Evolutionary conservation across 345 rosid species (phyloP).

Genomic region (Physaria fendleri): DNA sequence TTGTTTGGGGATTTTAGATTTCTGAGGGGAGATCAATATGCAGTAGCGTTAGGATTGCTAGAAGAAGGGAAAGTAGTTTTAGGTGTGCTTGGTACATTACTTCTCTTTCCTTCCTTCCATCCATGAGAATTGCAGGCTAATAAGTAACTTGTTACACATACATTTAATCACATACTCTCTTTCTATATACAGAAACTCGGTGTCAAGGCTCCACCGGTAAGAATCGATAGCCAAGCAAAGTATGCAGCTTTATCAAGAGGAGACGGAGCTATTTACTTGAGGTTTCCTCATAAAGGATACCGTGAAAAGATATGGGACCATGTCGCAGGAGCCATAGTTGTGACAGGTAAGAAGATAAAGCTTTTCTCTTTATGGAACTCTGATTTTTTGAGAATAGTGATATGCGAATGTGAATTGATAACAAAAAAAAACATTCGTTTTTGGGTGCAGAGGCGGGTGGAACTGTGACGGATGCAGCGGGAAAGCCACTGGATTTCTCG

Average conservation of each 20-base stretch:
- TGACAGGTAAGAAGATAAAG: slow-evolving; percentile 53
- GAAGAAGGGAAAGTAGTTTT: slow-evolving; percentile 89
- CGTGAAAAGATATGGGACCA: slow-evolving; percentile 98
- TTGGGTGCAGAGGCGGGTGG: slow-evolving; percentile 76
- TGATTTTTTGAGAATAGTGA: background rate
- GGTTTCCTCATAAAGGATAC: slow-evolving; percentile 81
- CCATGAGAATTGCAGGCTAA: background rate
- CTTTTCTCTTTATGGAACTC: background rate
- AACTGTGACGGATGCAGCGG: slow-evolving; percentile 63
- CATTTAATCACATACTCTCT: background rate
- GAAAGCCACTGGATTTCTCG: slow-evolving; percentile 75
- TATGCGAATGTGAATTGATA: background rate
- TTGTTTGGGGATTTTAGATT: slow-evolving; percentile 41
- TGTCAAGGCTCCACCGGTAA: slow-evolving; percentile 78
- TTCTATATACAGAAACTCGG: slow-evolving; percentile 71
- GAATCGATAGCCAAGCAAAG: slow-evolving; percentile 95
- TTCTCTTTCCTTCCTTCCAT: slow-evolving; percentile 8
- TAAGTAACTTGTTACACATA: background rate
- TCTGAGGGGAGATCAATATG: slow-evolving; percentile 90
- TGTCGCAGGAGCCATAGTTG: slow-evolving; percentile 90
- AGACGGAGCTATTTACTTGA: slow-evolving; percentile 85
- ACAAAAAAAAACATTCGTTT: background rate
- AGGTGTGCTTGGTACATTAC: slow-evolving; percentile 64
- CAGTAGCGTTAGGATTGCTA: slow-evolving; percentile 79
- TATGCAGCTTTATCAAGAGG: slow-evolving; percentile 92